A percentile compares a stretch with the other conserved stretches of the same genome.
Evolutionary conservation across 768 basidiomycete species (phyloP).

Genomic region (Leucocoprinus leucothites): DNA sequence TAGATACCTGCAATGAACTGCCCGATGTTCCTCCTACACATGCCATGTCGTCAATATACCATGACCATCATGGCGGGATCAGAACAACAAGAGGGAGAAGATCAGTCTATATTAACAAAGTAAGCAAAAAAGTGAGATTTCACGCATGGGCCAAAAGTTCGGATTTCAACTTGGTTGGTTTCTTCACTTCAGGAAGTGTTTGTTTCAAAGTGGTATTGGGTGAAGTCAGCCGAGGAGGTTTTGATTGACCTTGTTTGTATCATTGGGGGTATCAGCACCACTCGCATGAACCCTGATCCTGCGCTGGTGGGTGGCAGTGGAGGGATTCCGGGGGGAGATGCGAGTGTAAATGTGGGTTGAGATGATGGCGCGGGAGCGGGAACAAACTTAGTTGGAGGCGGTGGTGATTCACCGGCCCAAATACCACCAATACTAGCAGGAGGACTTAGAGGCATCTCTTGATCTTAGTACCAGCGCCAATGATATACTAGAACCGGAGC

Average conservation of each 20-base stretch:
- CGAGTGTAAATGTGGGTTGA: not conserved
- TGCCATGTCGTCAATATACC: too few relatives aligned
- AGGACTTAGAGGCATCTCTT: too few relatives aligned
- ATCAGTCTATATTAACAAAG: not conserved
- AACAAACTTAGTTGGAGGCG: slow-evolving; percentile 18
- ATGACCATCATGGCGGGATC: too few relatives aligned
- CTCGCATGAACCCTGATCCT: too few relatives aligned
- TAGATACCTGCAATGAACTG: slow-evolving; percentile 58
- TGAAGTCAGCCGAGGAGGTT: slow-evolving; percentile 34
- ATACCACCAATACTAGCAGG: too few relatives aligned
- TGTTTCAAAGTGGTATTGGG: slow-evolving; percentile 60
- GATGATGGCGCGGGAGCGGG: too few relatives aligned
- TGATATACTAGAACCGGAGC: too few relatives aligned
- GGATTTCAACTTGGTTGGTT: slow-evolving; percentile 73
- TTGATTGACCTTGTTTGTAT: slow-evolving; percentile 16
- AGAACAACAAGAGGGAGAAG: too few relatives aligned
- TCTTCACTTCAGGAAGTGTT: slow-evolving; percentile 74
- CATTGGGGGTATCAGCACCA: not conserved
- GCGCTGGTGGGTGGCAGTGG: not conserved
- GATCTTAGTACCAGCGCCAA: too few relatives aligned
- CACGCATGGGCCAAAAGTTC: slow-evolving; percentile 69
- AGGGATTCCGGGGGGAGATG: not conserved
- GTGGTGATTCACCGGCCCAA: slow-evolving; percentile 16
- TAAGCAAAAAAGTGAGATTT: not conserved
- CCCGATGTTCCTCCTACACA: slow-evolving; percentile 73